These are phyloP conservation scores for Aspergillus felis DNA, from an alignment of 2,329 filamentous ascomycete species.

Conservation along the genomic window DNA sequence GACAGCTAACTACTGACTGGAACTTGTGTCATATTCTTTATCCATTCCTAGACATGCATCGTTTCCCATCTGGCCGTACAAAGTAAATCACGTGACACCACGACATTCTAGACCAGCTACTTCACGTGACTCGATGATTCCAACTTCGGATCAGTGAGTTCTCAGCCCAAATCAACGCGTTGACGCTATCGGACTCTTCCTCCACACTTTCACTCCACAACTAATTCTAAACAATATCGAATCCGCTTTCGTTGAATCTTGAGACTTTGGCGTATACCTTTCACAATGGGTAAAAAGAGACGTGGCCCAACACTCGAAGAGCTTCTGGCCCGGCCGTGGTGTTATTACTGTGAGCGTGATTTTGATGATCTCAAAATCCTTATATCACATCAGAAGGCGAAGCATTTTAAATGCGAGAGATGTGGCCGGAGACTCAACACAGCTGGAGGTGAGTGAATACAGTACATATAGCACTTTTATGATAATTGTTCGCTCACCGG, in stretches of 20 bases:
- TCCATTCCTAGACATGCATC: background rate
- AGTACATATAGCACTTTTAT: conserved; percentile 2
- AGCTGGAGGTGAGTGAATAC: conserved; percentile 68
- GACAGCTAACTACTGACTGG: background rate
- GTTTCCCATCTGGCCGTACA: background rate
- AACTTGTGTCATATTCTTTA: background rate
- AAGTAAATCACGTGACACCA: background rate
- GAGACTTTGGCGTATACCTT: background rate
- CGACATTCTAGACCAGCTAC: background rate
- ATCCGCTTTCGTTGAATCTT: no score
- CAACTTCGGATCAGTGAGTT: background rate
- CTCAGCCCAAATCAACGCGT: background rate
- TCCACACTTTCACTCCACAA: background rate
- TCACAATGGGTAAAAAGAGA: conserved; percentile 82
- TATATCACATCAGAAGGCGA: conserved; percentile 97
- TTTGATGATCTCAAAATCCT: conserved; percentile 97
- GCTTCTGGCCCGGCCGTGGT: conserved; percentile 83
- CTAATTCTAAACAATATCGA: background rate
- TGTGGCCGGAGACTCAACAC: conserved; percentile 88
- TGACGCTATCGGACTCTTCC: background rate
- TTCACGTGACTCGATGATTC: background rate
- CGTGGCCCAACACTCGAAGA: conserved; percentile 84
- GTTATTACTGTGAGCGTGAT: conserved; percentile 99
- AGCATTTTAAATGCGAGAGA: conserved; percentile 96
- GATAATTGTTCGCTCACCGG: background rate